These are phyloP conservation scores for Salvia splendens DNA, from an alignment of 257 asterid species.

Conservation along the genomic window DNA sequence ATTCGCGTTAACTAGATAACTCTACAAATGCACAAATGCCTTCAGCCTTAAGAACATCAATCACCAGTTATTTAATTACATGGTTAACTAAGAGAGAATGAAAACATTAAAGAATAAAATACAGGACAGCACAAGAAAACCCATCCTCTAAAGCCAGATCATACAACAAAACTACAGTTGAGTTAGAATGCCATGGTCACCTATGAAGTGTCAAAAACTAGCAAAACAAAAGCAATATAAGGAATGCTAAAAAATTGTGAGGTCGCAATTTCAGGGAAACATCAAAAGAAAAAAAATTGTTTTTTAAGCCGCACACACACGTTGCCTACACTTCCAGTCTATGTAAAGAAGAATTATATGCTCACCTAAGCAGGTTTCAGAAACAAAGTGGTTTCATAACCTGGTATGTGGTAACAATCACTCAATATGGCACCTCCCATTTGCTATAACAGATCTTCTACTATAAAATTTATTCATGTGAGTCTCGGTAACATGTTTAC, in stretches of 20 bases:
- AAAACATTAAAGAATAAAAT: neutral
- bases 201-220: neutral
- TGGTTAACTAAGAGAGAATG: slow-evolving; percentile 17
- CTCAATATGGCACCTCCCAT: slow-evolving; percentile 44
- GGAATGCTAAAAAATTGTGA: neutral
- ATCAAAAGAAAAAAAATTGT: neutral
- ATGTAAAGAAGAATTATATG: slow-evolving; percentile 28
- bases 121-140: neutral
- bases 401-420: slow-evolving; percentile 36
- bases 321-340: slow-evolving; percentile 4
- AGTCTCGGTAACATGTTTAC: slow-evolving; percentile 47
- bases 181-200: slow-evolving; percentile 1
- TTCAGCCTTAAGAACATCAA: neutral
- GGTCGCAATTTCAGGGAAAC: neutral
- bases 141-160: neutral
- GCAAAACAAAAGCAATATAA: neutral
- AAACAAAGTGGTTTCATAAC: slow-evolving; percentile 40
- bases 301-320: neutral
- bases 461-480: slow-evolving; percentile 42
- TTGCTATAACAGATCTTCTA: slow-evolving; percentile 38
- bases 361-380: slow-evolving; percentile 46
- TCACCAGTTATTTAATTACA: neutral
- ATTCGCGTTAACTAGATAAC: neutral
- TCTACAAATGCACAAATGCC: slow-evolving; percentile 7
- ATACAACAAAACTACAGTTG: neutral